A percentile compares a stretch with the other conserved stretches of the same genome.
Evolutionary conservation across 805 yeast species (phyloP).

Genomic region (Tetrapisispora namnaoensis): DNA sequence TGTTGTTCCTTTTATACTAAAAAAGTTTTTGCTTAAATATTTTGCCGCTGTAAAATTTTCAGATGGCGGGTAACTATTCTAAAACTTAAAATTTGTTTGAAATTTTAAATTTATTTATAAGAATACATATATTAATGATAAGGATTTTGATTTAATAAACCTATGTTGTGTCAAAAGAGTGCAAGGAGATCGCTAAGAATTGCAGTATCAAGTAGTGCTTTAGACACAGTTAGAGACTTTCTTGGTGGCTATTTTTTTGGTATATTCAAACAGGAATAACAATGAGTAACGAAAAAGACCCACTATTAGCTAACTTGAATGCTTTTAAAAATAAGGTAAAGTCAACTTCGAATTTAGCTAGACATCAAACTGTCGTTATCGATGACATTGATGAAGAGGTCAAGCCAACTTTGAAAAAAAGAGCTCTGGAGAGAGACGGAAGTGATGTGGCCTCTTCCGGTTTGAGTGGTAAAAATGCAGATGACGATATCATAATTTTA

Average conservation of each 20-base stretch:
- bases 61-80: too few relatives aligned
- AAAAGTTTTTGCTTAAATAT: too few relatives aligned
- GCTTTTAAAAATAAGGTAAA: conserved; percentile 56
- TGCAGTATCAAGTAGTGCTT: too few relatives aligned
- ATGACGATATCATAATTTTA: not conserved
- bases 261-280: not conserved
- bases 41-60: too few relatives aligned
- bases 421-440: conserved; percentile 11
- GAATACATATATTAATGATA: too few relatives aligned
- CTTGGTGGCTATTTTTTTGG: too few relatives aligned
- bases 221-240: not conserved
- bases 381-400: conserved; percentile 7
- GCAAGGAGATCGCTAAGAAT: too few relatives aligned
- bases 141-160: too few relatives aligned
- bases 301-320: conserved; percentile 47
- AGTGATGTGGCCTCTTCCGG: not conserved
- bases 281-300: conserved; percentile 20
- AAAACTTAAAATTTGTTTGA: too few relatives aligned
- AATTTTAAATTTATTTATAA: too few relatives aligned
- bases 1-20: too few relatives aligned
- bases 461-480: conserved; percentile 10
- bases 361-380: not conserved
- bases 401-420: conserved; percentile 7
- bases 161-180: too few relatives aligned
- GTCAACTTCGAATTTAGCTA: conserved; percentile 35